Conservation (phyloP, 129 eudicot species). For the Saposhnikovia divaricata region DNA sequence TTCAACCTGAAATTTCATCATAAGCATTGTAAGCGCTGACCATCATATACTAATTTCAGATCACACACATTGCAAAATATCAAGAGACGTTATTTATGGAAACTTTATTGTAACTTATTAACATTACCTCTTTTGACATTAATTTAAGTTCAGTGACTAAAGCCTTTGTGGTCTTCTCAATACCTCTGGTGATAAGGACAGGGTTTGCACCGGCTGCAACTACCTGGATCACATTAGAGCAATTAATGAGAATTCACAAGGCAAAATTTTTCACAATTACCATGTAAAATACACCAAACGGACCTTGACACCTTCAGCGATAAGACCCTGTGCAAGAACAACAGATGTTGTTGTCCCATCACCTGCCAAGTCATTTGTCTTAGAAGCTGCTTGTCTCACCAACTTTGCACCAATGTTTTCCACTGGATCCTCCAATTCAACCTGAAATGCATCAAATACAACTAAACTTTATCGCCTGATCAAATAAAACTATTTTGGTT, state of each 20-base stretch:
- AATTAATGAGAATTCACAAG: not conserved
- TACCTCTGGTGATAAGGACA: slow-evolving; percentile 78
- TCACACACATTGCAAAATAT: not conserved
- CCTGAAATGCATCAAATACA: slow-evolving; percentile 24
- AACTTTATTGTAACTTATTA: not conserved
- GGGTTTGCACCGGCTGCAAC: slow-evolving; percentile 96
- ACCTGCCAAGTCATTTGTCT: slow-evolving; percentile 94
- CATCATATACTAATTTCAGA: not conserved
- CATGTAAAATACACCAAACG: slow-evolving; percentile 4
- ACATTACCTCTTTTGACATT: slow-evolving; percentile 73
- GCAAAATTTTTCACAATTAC: not conserved
- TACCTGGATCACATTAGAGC: slow-evolving; percentile 36
- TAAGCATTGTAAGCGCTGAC: not conserved
- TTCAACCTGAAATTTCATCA: slow-evolving; percentile 49
- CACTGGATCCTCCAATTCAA: slow-evolving; percentile 76
- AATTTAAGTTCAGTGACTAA: slow-evolving; percentile 69
- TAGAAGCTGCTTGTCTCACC: slow-evolving; percentile 94
- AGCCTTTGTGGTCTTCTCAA: slow-evolving; percentile 80
- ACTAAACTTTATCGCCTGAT: not conserved
- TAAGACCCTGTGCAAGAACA: slow-evolving; percentile 92
- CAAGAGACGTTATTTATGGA: not conserved
- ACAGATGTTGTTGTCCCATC: slow-evolving; percentile 97
- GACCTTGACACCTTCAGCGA: slow-evolving; percentile 96
- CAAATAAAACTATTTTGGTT: not conserved
- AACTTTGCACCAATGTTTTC: slow-evolving; percentile 91